Percentiles rank a stretch among this genome's conserved stretches.
phyloP scores from a whole-genome alignment of 257 asterid genomes.

The Mentha longifolia region DNA sequence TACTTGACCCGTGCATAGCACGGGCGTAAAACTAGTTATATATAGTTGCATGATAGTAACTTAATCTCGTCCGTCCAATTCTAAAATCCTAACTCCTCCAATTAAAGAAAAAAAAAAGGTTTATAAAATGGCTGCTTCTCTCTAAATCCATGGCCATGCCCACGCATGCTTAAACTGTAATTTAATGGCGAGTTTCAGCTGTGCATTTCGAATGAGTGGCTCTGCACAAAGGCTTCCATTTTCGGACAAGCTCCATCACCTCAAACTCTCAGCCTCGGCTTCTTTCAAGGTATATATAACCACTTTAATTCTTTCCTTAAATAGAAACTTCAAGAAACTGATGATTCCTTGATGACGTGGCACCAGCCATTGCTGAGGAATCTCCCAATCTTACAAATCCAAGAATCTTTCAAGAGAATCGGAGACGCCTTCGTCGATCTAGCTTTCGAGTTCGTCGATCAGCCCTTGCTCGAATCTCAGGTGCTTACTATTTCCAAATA shows the following conservation, averaged over 20 bases:
- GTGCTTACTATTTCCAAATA: conserved; percentile 20
- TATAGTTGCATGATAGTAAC: no score
- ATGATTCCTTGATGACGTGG: neutral
- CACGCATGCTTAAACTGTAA: no score
- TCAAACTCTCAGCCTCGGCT: conserved; percentile 31
- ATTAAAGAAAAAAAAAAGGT: no score
- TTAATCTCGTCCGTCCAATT: no score
- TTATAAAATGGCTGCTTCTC: no score
- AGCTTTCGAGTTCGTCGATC: conserved; percentile 41
- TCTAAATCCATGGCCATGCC: no score
- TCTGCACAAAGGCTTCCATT: conserved; percentile 27
- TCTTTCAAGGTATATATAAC: conserved; percentile 12
- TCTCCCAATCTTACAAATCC: conserved; percentile 26
- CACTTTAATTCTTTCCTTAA: no score
- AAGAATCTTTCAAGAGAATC: neutral
- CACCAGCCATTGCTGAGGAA: conserved; percentile 35
- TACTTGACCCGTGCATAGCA: no score
- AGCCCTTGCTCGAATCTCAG: conserved; percentile 57
- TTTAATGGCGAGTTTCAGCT: neutral
- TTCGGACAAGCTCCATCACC: conserved; percentile 22
- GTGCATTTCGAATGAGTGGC: conserved; percentile 27
- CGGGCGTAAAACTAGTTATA: no score
- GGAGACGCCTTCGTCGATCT: conserved; percentile 40
- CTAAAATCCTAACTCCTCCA: no score
- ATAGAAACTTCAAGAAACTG: no score